These are phyloP conservation scores for Penicillium argentinense DNA, from an alignment of 495 filamentous ascomycete species.

Conservation along the genomic window DNA sequence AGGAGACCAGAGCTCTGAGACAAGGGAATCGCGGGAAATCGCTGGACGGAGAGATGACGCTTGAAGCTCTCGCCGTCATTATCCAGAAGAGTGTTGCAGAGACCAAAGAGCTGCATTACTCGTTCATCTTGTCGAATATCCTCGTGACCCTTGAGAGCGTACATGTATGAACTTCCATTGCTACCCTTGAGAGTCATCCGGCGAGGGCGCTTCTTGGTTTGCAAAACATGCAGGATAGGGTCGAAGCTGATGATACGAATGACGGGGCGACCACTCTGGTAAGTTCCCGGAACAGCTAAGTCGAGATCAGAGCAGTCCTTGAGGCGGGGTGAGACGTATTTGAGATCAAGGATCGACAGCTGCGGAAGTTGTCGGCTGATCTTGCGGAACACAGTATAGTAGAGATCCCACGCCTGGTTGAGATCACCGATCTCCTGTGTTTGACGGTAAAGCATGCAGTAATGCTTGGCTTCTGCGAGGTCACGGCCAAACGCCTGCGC, in stretches of 20 bases:
- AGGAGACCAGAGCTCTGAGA: conserved; percentile 94
- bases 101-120: conserved; percentile 97
- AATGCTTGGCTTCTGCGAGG: conserved; percentile 89
- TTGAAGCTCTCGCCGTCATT: conserved; percentile 96
- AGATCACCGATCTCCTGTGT: conserved; percentile 89
- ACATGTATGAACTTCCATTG: conserved; percentile 82
- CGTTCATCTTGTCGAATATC: conserved; percentile 98
- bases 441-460: conserved; percentile 85
- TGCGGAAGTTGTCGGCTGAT: conserved; percentile 93
- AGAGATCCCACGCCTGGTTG: conserved; percentile 97
- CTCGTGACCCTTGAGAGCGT: conserved; percentile 92
- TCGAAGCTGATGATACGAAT: conserved; percentile 89
- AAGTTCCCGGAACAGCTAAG: conserved; percentile 91
- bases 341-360: conserved; percentile 86
- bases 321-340: conserved; percentile 93
- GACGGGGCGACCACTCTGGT: conserved; percentile 81
- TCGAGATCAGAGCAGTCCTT: conserved; percentile 80
- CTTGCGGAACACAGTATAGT: conserved; percentile 95
- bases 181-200: conserved; percentile 86
- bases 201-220: conserved; percentile 92
- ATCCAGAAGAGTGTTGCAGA: conserved; percentile 89
- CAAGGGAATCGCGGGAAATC: conserved; percentile 90
- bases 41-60: conserved; percentile 90
- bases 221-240: conserved; percentile 83
- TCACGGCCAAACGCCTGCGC: conserved; percentile 97